phyloP scores from a whole-genome alignment of 345 rosid species.

The Balakata baccata region DNA sequence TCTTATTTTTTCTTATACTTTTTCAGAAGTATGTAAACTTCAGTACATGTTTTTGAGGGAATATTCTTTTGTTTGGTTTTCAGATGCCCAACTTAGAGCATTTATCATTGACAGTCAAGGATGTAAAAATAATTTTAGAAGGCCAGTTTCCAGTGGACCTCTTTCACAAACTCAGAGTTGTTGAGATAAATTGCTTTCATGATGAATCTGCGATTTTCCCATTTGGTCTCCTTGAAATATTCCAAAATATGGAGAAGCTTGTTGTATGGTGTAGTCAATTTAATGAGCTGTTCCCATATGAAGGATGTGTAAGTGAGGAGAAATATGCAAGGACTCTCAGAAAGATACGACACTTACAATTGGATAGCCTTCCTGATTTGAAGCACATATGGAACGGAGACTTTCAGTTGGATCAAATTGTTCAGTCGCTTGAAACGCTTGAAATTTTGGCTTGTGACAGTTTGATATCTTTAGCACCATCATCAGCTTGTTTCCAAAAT shows the following conservation, averaged over 20 bases:
- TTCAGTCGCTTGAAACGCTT: conserved; percentile 13
- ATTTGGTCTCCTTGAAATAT: not conserved
- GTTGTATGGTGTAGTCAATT: not conserved
- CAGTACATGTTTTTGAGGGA: not conserved
- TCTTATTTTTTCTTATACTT: conserved; percentile 17
- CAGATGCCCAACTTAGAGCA: conserved; percentile 25
- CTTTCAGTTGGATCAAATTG: not conserved
- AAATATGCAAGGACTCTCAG: not conserved
- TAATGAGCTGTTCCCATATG: conserved; percentile 12
- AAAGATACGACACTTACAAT: not conserved
- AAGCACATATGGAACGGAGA: conserved; percentile 10
- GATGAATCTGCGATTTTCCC: conserved; percentile 11
- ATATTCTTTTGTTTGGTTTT: not conserved
- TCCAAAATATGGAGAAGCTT: conserved; percentile 19
- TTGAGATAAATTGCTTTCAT: not conserved
- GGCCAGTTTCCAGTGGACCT: not conserved
- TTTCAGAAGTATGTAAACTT: not conserved
- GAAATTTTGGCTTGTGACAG: conserved; percentile 1
- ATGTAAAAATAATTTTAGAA: not conserved
- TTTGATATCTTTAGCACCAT: conserved; percentile 16
- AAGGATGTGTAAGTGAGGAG: not conserved
- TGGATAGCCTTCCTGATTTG: not conserved
- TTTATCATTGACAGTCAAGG: not conserved
- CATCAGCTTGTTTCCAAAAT: conserved; percentile 12
- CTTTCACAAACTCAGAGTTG: not conserved